Conservation (phyloP, 2,329 filamentous ascomycete species). For the Alternaria arborescens region DNA sequence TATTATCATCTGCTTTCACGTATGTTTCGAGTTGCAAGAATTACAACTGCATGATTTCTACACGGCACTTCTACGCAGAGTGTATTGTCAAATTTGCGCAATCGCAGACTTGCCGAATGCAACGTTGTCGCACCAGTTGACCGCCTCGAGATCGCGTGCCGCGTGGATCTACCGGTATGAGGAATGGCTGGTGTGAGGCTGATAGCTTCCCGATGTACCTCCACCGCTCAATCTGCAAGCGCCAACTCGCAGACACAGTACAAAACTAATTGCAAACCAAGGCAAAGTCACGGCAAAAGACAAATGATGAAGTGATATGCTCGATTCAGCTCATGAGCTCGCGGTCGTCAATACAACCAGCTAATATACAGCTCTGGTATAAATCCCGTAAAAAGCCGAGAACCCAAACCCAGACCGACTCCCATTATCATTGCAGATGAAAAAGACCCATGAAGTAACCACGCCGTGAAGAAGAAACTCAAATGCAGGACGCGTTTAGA, state of each 20-base stretch:
- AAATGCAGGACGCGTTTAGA: conserved; percentile 67
- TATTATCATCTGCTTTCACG: neutral
- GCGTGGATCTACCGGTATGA: neutral
- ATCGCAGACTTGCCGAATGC: neutral
- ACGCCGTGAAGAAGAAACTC: conserved; percentile 54
- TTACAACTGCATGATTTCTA: neutral
- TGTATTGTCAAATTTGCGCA: neutral
- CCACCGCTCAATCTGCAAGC: neutral
- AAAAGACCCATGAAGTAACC: conserved; percentile 63
- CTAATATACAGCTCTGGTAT: conserved; percentile 70
- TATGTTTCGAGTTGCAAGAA: neutral
- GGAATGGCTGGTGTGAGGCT: neutral
- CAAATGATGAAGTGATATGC: conserved; percentile 41
- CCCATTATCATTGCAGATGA: conserved; percentile 78
- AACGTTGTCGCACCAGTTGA: conserved; percentile 1
- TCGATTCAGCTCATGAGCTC: conserved; percentile 54
- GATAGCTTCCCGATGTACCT: neutral
- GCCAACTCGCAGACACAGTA: neutral
- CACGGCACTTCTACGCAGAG: neutral
- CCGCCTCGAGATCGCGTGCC: neutral
- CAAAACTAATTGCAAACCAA: neutral
- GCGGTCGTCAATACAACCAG: conserved; percentile 60
- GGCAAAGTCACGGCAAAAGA: neutral
- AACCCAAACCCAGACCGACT: conserved; percentile 69
- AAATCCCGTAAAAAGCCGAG: conserved; percentile 60